phyloP scores from a whole-genome alignment of 148 eudicot species.

The Rhododendron ferrugineum region DNA sequence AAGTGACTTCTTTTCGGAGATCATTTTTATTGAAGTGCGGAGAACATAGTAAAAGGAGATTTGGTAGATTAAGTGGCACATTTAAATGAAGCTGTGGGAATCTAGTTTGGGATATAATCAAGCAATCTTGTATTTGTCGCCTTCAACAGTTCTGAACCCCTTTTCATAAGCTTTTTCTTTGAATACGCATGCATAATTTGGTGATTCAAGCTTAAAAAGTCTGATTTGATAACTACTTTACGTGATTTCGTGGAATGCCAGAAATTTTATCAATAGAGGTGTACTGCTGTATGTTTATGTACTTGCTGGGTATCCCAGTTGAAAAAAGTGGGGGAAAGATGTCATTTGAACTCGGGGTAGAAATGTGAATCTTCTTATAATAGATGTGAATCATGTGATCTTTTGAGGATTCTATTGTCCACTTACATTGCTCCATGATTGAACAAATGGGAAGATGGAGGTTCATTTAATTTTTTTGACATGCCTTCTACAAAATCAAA shows the following conservation, averaged over 20 bases:
- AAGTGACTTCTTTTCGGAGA: neutral
- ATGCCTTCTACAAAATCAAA: neutral
- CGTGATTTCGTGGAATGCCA: neutral
- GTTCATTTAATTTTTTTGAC: neutral
- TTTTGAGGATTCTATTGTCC: neutral
- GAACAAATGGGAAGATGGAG: neutral
- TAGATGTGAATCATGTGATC: neutral
- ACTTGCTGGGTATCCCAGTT: too few species aligned
- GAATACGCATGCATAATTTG: neutral
- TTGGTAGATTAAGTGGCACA: neutral
- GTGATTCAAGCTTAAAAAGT: neutral
- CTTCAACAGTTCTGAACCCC: neutral
- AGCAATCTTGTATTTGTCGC: neutral
- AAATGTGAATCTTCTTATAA: neutral
- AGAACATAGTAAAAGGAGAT: neutral
- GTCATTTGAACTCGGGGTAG: neutral
- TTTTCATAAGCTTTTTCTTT: neutral
- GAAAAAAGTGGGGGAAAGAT: neutral
- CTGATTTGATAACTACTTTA: neutral
- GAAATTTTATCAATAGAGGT: too few species aligned
- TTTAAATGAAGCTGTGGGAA: neutral
- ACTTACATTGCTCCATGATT: neutral
- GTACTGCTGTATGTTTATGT: too few species aligned
- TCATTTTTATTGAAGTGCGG: neutral
- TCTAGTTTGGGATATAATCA: neutral